Base-by-base conservation (phyloP, 2,329 filamentous ascomycete species). In the Ceratocystis cacaofunesta region DNA sequence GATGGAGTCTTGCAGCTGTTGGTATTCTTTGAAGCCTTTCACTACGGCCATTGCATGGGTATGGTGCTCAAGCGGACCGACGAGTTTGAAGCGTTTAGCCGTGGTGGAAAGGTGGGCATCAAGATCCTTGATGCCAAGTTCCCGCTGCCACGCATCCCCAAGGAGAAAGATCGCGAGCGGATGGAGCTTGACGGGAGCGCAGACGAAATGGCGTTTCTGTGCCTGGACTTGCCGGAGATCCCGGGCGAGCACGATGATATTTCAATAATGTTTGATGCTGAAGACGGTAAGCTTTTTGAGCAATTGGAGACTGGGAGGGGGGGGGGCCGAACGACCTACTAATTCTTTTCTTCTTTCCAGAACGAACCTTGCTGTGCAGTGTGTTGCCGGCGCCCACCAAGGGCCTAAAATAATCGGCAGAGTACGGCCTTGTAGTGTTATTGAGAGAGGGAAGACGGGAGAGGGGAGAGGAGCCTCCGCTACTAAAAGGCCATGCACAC, bases 181-280 rank as follows among this genome's bases (percentile, higher is more conserved):
- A 60, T 64, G 36, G 65, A 67, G 46, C 58, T 64, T 19, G 63
- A 67, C 41, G 66, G 66, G 10, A 60, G 48, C 25, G 62, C 78
- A 67, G 79, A 83, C 60, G 85, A 86, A 68, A 83, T 85, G 72
- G 82, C 85, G 30, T 96, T 92, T 76, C 81, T 95, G 48, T 94
- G 89, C 73, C 76, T 96, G 67, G 92, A 96, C 74, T 83, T 91
- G 74, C 87, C 91, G 19, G 91, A 96, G 71, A 89, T 95, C 74
- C 89, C 91, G 0, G 89, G 89, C 62, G 92, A 96, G 76, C 90
- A 96, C 75, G 92, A 96, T 74, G 92, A 96, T 76, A 90, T 96
- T 70, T 83, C 86, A 10, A 86, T 96, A 71, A 76, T 86, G 68
- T 96, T 96, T 78, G 90, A 95, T 69, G 86, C 80, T 58, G 87